Percentiles rank a stretch among this genome's conserved stretches.
These are phyloP conservation scores for Fraxinus sp. DNA, from an alignment of 305 asterid genomes.

Conservation along the genomic window DNA sequence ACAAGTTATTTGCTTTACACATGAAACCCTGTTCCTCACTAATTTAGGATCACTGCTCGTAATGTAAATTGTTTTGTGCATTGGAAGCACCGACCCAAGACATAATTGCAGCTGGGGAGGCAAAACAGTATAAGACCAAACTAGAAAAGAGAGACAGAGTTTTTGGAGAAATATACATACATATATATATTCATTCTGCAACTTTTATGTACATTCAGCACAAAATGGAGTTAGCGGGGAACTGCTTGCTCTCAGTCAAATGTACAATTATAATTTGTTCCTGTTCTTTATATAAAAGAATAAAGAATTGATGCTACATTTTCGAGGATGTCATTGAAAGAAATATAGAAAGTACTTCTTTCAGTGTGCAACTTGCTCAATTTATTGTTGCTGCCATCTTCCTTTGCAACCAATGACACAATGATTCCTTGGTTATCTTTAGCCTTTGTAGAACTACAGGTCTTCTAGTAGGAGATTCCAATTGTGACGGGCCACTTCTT, in stretches of 20 bases:
- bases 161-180: neutral
- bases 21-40: neutral
- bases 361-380: neutral
- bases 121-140: neutral
- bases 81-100: neutral
- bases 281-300: constrained; percentile 12
- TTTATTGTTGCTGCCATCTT: constrained; percentile 24
- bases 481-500: constrained; percentile 26
- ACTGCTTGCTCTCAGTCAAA: neutral
- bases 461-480: constrained; percentile 62
- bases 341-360: neutral
- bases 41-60: neutral
- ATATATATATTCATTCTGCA: constrained; percentile 9
- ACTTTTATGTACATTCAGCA: constrained; percentile 5
- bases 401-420: constrained; percentile 61
- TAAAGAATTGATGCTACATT: constrained; percentile 21
- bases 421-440: constrained; percentile 58
- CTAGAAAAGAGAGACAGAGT: neutral
- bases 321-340: neutral
- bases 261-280: neutral
- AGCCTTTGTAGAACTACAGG: constrained; percentile 65
- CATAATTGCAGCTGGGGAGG: neutral
- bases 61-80: neutral
- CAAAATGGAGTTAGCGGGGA: neutral
- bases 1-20: neutral